Conservation (phyloP, 257 asterid genomes). For the Ajuga chamaepitys region DNA sequence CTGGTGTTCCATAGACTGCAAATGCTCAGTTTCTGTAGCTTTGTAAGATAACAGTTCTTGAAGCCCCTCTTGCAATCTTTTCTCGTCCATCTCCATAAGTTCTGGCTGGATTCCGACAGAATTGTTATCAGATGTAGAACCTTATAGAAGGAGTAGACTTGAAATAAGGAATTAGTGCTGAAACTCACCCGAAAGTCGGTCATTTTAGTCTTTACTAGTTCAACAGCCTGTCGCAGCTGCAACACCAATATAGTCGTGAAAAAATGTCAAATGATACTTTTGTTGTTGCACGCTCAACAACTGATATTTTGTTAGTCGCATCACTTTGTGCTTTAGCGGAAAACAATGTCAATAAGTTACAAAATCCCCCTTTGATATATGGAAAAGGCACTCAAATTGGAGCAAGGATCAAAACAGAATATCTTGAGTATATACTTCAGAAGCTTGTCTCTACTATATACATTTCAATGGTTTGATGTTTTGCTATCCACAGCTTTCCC, state of each 20-base stretch:
- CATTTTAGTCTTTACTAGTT: slow-evolving; percentile 45
- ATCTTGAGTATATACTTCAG: neutral
- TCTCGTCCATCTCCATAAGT: slow-evolving; percentile 48
- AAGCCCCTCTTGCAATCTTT: slow-evolving; percentile 58
- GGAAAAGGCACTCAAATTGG: neutral
- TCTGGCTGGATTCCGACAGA: slow-evolving; percentile 47
- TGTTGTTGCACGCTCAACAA: neutral
- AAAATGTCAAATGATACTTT: neutral
- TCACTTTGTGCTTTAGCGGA: neutral
- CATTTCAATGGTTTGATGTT: neutral
- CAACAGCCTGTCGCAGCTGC: slow-evolving; percentile 56
- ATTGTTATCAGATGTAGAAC: slow-evolving; percentile 3
- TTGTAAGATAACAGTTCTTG: slow-evolving; percentile 66
- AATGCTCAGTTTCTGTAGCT: slow-evolving; percentile 60
- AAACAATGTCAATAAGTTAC: neutral
- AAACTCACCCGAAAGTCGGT: slow-evolving; percentile 45
- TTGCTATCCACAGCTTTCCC: neutral
- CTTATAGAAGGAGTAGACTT: neutral
- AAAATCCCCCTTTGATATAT: neutral
- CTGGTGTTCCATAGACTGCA: slow-evolving; percentile 71
- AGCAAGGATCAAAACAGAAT: slow-evolving; percentile 4
- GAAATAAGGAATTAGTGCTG: neutral
- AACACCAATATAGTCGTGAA: slow-evolving; percentile 17
- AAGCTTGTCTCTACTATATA: neutral
- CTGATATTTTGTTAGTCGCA: neutral